phyloP scores from a whole-genome alignment of 2,329 filamentous ascomycete genomes.

The Microdochium paspali region DNA sequence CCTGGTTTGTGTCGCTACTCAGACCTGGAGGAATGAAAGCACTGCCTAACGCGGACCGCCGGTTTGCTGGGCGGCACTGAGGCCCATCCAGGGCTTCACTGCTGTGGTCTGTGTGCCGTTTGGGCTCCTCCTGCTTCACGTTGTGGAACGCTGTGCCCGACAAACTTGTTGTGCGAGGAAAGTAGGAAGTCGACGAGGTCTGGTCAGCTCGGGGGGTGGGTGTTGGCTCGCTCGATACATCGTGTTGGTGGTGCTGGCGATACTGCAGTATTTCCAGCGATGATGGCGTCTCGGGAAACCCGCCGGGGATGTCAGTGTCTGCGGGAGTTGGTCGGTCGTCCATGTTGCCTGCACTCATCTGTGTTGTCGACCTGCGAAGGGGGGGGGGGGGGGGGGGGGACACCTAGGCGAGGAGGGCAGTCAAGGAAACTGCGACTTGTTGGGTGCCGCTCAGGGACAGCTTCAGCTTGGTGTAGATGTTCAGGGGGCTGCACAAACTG shows the following conservation, averaged over 20 bases:
- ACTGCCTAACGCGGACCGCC: too few species aligned
- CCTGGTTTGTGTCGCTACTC: too few species aligned
- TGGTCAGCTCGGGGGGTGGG: constrained; percentile 5
- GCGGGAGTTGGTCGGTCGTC: constrained; percentile 17
- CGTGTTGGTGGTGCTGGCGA: constrained; percentile 4
- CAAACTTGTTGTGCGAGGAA: background rate
- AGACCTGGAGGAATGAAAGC: too few species aligned
- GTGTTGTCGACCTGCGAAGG: background rate
- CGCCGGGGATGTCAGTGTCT: constrained; percentile 21
- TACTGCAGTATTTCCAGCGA: constrained; percentile 6
- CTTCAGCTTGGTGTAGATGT: too few species aligned
- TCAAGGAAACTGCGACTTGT: background rate
- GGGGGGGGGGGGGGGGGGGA: background rate
- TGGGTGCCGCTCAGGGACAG: too few species aligned
- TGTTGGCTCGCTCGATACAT: constrained; percentile 2
- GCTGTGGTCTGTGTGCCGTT: too few species aligned
- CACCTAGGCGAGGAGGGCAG: background rate
- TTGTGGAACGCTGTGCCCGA: background rate
- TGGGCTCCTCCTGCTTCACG: too few species aligned
- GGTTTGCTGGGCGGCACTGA: too few species aligned
- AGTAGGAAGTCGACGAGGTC: background rate
- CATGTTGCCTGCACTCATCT: constrained; percentile 8
- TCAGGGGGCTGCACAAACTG: too few species aligned
- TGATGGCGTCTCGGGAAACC: constrained; percentile 19
- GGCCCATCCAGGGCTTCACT: background rate